Evolutionary conservation across 352 stramenopile species (phyloP), one percentile per base, ranked within the genome.

Genomic region (Globisporangium parvum): DNA sequence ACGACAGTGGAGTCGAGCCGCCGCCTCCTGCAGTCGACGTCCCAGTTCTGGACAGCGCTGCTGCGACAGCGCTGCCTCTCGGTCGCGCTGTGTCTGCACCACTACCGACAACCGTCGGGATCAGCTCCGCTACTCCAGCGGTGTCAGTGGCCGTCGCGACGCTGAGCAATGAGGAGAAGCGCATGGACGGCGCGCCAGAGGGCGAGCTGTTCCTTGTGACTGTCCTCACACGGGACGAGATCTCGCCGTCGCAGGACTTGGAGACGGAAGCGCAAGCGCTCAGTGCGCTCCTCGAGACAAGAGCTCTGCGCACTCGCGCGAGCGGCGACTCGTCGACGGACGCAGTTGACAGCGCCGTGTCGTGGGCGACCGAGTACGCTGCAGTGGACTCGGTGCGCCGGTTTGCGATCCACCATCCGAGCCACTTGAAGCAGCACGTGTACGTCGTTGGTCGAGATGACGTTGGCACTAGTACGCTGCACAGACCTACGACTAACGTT

Each of bases 151-250:
- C 58, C 2, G 49, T 73, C 9, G 59, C 58, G 21, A 62, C 55
- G 37, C 51, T 75, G 14, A 61, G 55, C 12, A 53, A 51, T 12
- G 68, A 75, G 20, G 63, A 79, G 55, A 70, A 75, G 49, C 35
- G 37, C 45, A 42, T 82, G 28, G 73, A 82, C 1, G 79, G 75
- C 11, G 75, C 75, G 9, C 79, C 77, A 0, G 63, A 90, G 28
- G 74, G 69, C 18, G 75, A 87, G 45, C 55, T 90, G 1, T 90
- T 81, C 45, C 44, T 80, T 3, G 80, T 88, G 47, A 80, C 63
- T 1, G 69, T 88, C 51, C 68, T 79, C 14, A 47, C 64, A 15
- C 59, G 73, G 0, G 64, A 71, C 8, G 77, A 90, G 41, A 62
- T 90, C 28, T 46, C 48, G 9, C 62, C 69, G n/a, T 77, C 73